Evolutionary conservation across 441 rosid species (phyloP), one percentile per base, ranked within the genome.

Genomic region (Erodium moschatum): DNA sequence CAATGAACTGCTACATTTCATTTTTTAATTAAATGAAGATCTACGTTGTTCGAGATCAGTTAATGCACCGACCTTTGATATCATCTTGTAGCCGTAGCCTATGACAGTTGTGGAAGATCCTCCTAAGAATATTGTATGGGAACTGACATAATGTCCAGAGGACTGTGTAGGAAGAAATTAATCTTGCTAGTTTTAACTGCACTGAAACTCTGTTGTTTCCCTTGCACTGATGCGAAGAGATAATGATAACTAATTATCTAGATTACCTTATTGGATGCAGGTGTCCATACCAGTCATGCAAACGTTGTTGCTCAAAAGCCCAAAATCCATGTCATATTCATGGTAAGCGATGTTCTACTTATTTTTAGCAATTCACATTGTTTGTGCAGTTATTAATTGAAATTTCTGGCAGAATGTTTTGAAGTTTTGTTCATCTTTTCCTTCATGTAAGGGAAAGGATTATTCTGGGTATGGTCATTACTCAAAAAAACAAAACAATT

Each of bases 241-340:
- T 35, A 35, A 5, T 35, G 40, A 35, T 5, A 35, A 35, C 40
- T 35, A 35, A 16, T 16, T 16, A 52, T 18, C 60, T 52, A 52
- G 7, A 73, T 73, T 76, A 42, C 58, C 52, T 67, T 3, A 33
- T 6, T 16, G 10, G 60, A 6, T 84, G 80, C 85, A 93, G 97
- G 84, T 93, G 98, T 71, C 98, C 97, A 0, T 90, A 87, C 76
- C 89, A 86, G 67, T 89, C 97, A 19, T 93, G 98, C 84, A 93
- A 93, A 80, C 89, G 89, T 79, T 90, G 97, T 72, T 92, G 96
- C 69, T 84, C 95, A 61, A 86, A 84, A 85, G 95, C 98, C 2
- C 92, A 90, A 77, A 92, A 93, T 74, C 97, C 95, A 11, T 90
- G 98, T 76, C 86, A 85, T 58, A 90, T 92, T 77, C 98, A 92